Conservation (phyloP, 345 rosid species). For the Salix exigua region DNA sequence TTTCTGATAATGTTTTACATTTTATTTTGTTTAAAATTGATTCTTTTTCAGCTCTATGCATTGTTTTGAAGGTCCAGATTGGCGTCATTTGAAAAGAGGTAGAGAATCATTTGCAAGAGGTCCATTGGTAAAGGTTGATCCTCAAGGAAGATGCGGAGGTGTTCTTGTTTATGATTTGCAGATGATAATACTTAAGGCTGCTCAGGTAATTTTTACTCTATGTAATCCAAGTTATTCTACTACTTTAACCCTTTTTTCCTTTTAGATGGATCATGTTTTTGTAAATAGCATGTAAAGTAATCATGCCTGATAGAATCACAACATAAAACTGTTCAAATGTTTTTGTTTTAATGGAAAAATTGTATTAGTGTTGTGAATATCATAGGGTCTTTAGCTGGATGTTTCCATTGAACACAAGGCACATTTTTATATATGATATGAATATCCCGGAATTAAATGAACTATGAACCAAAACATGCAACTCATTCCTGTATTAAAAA, state of each 20-base stretch:
- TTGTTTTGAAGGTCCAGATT: conserved; percentile 94
- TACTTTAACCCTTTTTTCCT: not conserved
- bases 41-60: conserved; percentile 82
- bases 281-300: not conserved
- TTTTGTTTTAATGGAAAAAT: not conserved
- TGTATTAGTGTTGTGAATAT: not conserved
- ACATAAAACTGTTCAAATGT: not conserved
- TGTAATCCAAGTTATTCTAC: not conserved
- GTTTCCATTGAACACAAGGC: not conserved
- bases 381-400: not conserved
- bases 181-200: conserved; percentile 92
- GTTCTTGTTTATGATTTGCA: conserved; percentile 92
- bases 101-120: conserved; percentile 89
- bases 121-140: conserved; percentile 84
- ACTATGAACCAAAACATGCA: no score
- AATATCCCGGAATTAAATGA: not conserved
- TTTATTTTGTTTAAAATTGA: not conserved
- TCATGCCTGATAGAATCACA: not conserved
- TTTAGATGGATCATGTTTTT: not conserved
- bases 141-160: conserved; percentile 95
- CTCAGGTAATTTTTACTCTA: conserved; percentile 50
- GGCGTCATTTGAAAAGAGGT: conserved; percentile 93
- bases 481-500: no score
- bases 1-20: not conserved
- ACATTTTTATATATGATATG: not conserved